Evolutionary conservation across 2,329 filamentous ascomycete species (phyloP).

Genomic region (Fusarium sp.): DNA sequence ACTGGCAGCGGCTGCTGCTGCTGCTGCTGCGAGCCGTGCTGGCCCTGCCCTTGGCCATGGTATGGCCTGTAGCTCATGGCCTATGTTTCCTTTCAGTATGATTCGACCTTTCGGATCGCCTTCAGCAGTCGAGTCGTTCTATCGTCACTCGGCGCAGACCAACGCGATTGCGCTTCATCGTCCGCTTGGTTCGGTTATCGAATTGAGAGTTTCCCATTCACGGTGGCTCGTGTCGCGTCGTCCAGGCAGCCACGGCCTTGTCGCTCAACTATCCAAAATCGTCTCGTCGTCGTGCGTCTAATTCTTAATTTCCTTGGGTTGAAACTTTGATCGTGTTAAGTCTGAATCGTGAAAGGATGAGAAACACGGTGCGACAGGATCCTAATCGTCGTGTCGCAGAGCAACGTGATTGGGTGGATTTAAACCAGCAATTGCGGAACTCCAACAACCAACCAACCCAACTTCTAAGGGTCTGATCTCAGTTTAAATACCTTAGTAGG

Average conservation of each 20-base stretch:
- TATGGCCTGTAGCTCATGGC: slow-evolving; percentile 53
- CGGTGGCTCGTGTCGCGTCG: slow-evolving; percentile 9
- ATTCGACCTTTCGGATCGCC: background rate
- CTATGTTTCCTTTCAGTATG: slow-evolving; percentile 28
- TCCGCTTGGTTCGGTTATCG: slow-evolving; percentile 19
- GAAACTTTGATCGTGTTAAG: slow-evolving; percentile 28
- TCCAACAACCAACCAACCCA: slow-evolving; percentile 20
- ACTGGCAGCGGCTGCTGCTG: slow-evolving; percentile 41
- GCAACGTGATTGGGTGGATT: slow-evolving; percentile 36
- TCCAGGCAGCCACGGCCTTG: background rate
- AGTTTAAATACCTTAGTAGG: background rate
- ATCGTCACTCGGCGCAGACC: slow-evolving; percentile 46
- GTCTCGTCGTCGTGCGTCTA: slow-evolving; percentile 2
- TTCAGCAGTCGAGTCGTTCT: slow-evolving; percentile 38
- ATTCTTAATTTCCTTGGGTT: slow-evolving; percentile 11
- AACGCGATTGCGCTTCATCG: slow-evolving; percentile 46
- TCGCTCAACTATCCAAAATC: background rate
- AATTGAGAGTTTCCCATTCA: slow-evolving; percentile 16
- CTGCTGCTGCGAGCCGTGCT: slow-evolving; percentile 45
- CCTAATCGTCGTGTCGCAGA: slow-evolving; percentile 39
- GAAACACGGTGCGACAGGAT: slow-evolving; percentile 43
- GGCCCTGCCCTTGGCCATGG: slow-evolving; percentile 45
- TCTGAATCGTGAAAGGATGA: slow-evolving; percentile 34
- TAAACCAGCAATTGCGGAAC: slow-evolving; percentile 27
- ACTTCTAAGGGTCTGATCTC: background rate